phyloP scores from a whole-genome alignment of 2,329 filamentous ascomycete species.

The Pseudogymnoascus sp. region DNA sequence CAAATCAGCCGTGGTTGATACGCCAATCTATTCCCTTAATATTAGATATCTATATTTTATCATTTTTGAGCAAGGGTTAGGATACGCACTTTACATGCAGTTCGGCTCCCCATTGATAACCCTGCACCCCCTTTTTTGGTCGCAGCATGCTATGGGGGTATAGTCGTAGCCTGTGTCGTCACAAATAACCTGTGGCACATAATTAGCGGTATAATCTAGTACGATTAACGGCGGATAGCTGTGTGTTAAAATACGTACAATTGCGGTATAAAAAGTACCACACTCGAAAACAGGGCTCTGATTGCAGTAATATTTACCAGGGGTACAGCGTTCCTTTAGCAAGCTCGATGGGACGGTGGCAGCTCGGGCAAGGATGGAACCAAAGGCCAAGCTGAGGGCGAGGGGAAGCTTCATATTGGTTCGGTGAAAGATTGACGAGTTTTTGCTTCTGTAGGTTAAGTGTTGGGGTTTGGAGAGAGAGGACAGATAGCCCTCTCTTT shows the following conservation, averaged over 20 bases:
- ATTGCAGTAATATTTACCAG: neutral
- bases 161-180: neutral
- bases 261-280: neutral
- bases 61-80: neutral
- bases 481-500: neutral
- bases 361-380: neutral
- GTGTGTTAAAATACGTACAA: neutral
- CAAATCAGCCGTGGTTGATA: neutral
- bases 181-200: neutral
- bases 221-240: neutral
- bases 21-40: neutral
- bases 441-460: neutral
- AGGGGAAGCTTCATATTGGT: neutral
- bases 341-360: neutral
- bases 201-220: neutral
- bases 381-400: neutral
- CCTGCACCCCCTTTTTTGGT: neutral
- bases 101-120: neutral
- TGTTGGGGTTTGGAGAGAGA: neutral
- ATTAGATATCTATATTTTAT: neutral
- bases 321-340: neutral
- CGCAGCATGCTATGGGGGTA: neutral
- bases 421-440: neutral
- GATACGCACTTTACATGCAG: neutral
- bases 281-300: neutral